Conservation (phyloP, 1,284 basidiomycete species). For the Calocybe gambosa region DNA sequence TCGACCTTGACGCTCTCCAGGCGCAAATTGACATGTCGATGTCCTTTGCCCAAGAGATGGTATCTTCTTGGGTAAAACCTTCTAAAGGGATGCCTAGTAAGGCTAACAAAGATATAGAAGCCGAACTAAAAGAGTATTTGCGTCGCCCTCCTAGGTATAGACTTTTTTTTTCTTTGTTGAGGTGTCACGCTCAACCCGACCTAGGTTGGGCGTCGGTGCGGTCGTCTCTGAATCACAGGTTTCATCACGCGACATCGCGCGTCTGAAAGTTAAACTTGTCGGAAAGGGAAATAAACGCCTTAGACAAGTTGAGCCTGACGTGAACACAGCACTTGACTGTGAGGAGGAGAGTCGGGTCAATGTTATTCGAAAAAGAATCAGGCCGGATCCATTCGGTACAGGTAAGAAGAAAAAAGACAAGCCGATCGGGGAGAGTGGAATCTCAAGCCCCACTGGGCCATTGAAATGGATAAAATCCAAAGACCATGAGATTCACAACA, state of each 20-base stretch:
- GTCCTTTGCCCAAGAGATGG: slow-evolving; percentile 63
- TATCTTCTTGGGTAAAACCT: slow-evolving; percentile 68
- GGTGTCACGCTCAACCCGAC: not conserved
- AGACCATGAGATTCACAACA: slow-evolving; percentile 3
- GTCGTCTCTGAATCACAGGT: slow-evolving; percentile 40
- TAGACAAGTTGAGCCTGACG: slow-evolving; percentile 27
- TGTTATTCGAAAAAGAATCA: slow-evolving; percentile 51
- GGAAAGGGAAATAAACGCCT: slow-evolving; percentile 46
- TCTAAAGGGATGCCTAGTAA: slow-evolving; percentile 26
- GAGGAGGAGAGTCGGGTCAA: slow-evolving; percentile 53
- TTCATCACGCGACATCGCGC: slow-evolving; percentile 41
- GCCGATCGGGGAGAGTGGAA: slow-evolving; percentile 10
- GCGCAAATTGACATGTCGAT: slow-evolving; percentile 74
- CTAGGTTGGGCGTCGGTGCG: slow-evolving; percentile 67
- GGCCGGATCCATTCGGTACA: slow-evolving; percentile 48
- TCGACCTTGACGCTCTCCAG: slow-evolving; percentile 61
- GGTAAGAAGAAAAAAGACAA: slow-evolving; percentile 30
- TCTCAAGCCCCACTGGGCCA: not conserved
- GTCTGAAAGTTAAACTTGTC: slow-evolving; percentile 49
- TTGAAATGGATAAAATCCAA: slow-evolving; percentile 3
- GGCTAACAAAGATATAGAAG: slow-evolving; percentile 37
- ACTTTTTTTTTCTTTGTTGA: not conserved
- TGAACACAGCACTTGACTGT: slow-evolving; percentile 28
- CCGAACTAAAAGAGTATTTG: slow-evolving; percentile 59
- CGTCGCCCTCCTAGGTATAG: slow-evolving; percentile 60